A percentile compares a stretch with the other conserved stretches of the same genome.
phyloP scores from a whole-genome alignment of 805 yeast genomes.

The Wickerhamomyces canadensis region DNA sequence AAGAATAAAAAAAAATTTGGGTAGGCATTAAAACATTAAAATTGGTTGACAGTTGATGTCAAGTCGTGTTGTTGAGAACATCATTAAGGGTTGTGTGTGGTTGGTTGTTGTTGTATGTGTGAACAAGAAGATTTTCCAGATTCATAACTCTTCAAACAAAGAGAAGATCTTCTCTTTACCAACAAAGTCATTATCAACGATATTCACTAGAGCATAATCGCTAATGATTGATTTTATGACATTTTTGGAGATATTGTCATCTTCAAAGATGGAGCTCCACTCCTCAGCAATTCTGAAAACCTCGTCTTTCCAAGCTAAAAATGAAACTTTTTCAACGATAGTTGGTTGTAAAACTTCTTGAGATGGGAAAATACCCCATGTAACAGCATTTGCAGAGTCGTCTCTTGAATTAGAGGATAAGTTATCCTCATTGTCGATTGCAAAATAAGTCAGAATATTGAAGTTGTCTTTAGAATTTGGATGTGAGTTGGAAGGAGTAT shows the following conservation, averaged over 20 bases:
- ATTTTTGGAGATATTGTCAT: conserved; percentile 26
- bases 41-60: conserved; percentile 8
- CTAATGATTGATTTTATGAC: conserved; percentile 41
- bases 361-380: conserved; percentile 97
- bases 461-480: conserved; percentile 39
- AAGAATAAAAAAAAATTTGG: conserved; percentile 2
- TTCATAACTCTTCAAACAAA: conserved; percentile 34
- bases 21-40: conserved; percentile 6
- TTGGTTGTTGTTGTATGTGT: not conserved
- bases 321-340: conserved; percentile 85
- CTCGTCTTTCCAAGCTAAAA: conserved; percentile 94
- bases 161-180: conserved; percentile 53
- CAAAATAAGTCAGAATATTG: conserved; percentile 67
- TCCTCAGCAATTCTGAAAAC: conserved; percentile 77
- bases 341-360: conserved; percentile 90
- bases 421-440: conserved; percentile 54
- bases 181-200: conserved; percentile 82
- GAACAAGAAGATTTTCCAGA: not conserved
- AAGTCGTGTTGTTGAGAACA: not conserved
- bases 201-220: conserved; percentile 71
- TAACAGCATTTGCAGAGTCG: conserved; percentile 76
- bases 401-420: conserved; percentile 64
- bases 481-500: conserved; percentile 42
- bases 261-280: conserved; percentile 59
- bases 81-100: no score